Evolutionary conservation across 2,329 filamentous ascomycete species (phyloP), one percentile per base, ranked within the genome.

Genomic region (Aspergillus quadrilineatus): DNA sequence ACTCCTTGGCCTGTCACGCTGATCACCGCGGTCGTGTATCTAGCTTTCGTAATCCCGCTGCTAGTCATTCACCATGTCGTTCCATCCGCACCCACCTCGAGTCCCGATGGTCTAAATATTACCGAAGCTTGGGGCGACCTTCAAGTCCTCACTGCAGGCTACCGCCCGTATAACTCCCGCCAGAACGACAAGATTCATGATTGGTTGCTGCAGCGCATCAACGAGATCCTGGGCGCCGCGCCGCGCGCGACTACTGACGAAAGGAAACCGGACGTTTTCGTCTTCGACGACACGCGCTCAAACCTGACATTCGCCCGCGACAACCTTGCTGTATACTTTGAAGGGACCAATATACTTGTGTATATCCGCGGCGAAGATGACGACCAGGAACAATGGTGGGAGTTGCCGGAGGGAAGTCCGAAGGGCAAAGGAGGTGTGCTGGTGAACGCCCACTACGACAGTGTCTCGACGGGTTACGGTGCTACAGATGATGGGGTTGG

Each of bases 401-500:
- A 80, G 36, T 73, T 74, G 37, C 73, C 72, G 42, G 73, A 76
- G 55, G 77, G 77, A 60, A 74, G 76, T 59, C 79, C 80, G 22
- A 80, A 81, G 59, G 81, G 47, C 7, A 84, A 85, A 59, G 89
- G 89, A 15, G 90, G 92, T 32, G 91, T 96, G 15, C 81, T 99
- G 44, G 89, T 97, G 63, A 97, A 97, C 71, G 92, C 93, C 15
- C 94, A 97, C 70, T 96, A 94, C 69, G 94, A 96, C 75, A 92
- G 89, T 56, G 94, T 97, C 5, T 90, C 92, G 12, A 96, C 92
- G 2, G 92, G 91, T 1, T 96, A 87, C 64, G 94, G 94, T 47
- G 92, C 94, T 14, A 97, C 94, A 2, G 94, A 99, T 68, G 90
- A 97, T 72, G 94, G 93, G 6, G 86, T 96, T 60, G 92, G 92